phyloP scores from a whole-genome alignment of 2,329 filamentous ascomycete genomes.

The Fusarium sororula region DNA sequence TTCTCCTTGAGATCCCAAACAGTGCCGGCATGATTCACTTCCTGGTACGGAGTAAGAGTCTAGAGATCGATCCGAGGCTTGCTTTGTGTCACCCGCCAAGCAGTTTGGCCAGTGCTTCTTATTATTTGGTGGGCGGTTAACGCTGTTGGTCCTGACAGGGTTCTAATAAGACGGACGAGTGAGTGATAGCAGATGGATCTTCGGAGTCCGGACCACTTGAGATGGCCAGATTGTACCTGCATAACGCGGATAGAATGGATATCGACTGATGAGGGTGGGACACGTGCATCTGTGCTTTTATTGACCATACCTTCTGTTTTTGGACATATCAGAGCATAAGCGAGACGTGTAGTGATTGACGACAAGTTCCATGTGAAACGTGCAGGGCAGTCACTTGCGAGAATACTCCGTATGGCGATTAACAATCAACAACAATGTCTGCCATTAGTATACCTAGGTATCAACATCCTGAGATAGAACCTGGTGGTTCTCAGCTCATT shows the following conservation, averaged over 20 bases:
- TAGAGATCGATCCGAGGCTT: slow-evolving; percentile 10
- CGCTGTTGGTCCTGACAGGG: slow-evolving; percentile 8
- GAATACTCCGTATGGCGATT: not conserved
- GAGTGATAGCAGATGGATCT: slow-evolving; percentile 32
- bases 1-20: slow-evolving; percentile 21
- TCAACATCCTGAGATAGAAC: not conserved
- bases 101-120: slow-evolving; percentile 19
- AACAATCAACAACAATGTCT: not conserved
- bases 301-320: slow-evolving; percentile 16
- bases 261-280: slow-evolving; percentile 23
- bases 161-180: slow-evolving; percentile 5
- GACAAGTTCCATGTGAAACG: slow-evolving; percentile 3
- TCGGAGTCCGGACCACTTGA: slow-evolving; percentile 35
- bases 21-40: slow-evolving; percentile 10
- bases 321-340: slow-evolving; percentile 1
- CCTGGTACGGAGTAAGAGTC: not conserved
- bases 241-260: slow-evolving; percentile 30
- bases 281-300: slow-evolving; percentile 18
- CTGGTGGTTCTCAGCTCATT: slow-evolving; percentile 22
- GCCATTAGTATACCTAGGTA: not conserved
- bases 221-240: slow-evolving; percentile 43
- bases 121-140: slow-evolving; percentile 22
- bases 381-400: not conserved
- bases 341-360: slow-evolving; percentile 1
- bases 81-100: slow-evolving; percentile 3